These are phyloP conservation scores for Xylaria sp. DNA, from an alignment of 2,329 filamentous ascomycete species.

Conservation along the genomic window DNA sequence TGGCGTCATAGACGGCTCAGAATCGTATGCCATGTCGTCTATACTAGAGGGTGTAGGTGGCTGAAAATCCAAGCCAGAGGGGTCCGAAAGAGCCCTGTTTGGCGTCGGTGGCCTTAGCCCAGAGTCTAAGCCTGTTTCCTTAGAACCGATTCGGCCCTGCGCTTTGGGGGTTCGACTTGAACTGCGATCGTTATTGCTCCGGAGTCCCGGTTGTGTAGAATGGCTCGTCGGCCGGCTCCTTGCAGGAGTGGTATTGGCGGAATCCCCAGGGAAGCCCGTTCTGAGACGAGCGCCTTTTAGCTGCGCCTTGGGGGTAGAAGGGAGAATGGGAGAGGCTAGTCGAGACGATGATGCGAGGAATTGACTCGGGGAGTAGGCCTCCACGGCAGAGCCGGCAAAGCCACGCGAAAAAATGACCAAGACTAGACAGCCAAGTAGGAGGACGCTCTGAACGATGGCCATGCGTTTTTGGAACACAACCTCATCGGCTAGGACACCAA, in stretches of 20 bases:
- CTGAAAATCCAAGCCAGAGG: constrained; percentile 36
- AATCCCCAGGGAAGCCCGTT: constrained; percentile 31
- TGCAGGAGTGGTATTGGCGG: constrained; percentile 22
- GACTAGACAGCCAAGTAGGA: constrained; percentile 86
- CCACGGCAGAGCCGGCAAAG: constrained; percentile 47
- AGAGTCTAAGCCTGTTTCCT: constrained; percentile 26
- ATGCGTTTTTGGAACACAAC: constrained; percentile 88
- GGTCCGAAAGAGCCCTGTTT: constrained; percentile 42
- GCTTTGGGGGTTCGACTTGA: constrained; percentile 36
- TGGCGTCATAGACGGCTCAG: constrained; percentile 47
- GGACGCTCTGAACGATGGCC: constrained; percentile 88
- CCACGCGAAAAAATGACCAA: constrained; percentile 83
- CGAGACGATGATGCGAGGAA: constrained; percentile 42
- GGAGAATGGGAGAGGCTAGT: constrained; percentile 44
- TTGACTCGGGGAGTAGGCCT: constrained; percentile 48
- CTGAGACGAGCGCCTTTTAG: constrained; percentile 17
- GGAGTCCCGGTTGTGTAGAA: constrained; percentile 14
- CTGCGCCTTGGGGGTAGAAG: constrained; percentile 43
- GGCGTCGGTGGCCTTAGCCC: constrained; percentile 34
- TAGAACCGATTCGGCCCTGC: constrained; percentile 22
- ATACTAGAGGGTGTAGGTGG: constrained; percentile 45
- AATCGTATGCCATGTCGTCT: constrained; percentile 48
- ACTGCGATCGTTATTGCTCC: constrained; percentile 7
- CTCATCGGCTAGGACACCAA: constrained; percentile 93
- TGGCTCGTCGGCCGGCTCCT: constrained; percentile 12